Base-by-base conservation (phyloP, 2,329 filamentous ascomycete species). In the Mollisia scopiformis region DNA sequence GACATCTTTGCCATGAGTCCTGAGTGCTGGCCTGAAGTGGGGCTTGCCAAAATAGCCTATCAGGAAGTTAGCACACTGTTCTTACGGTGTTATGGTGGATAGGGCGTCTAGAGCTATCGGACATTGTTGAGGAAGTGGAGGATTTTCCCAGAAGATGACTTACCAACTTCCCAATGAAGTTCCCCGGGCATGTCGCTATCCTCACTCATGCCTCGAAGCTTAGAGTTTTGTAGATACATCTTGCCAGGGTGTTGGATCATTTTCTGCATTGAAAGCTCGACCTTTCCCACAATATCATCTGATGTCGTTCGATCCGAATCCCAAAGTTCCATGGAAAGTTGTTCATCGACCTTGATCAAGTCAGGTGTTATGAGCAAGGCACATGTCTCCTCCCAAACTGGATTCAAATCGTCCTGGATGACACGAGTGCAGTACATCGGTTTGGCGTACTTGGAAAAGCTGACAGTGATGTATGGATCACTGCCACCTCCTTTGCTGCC, bases 391-490 rank as follows among this genome's bases (percentile, higher is more conserved):
- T 95, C 91, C 80, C 96, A 98, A 4, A 97, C 83, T 0, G 95
- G 95, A 71, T 98, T 96, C 57, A 97, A 83, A 68, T 97, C 90
- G 71, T 98, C 94, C 55, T 94, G 92, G 65, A 98, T 97, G 55
- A 98, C 93, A 51, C 95, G 88, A 1, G 95, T 98, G 76, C 93
- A 97, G 76, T 97, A 98, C 85, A 97, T 96, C 1, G 94, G 94
- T 78, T 99, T 99, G 59, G 91, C 91, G 69, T 97, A 98, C 75
- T 98, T 97, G 71, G 92, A 96, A 80, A 96, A 98, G 41, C 91
- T 89, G 35, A 98, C 83, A 31, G 94, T 97, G 73, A 98, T 96
- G 75, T 98, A 98, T 0, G 94, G 93, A 69, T 99, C 95, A 54
- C 91, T 96, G 47, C 94, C 94, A 33, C 95, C 94, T 19, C 92